Conservation (phyloP, 495 filamentous ascomycete genomes). For the Hypoxylon cercidicola region DNA sequence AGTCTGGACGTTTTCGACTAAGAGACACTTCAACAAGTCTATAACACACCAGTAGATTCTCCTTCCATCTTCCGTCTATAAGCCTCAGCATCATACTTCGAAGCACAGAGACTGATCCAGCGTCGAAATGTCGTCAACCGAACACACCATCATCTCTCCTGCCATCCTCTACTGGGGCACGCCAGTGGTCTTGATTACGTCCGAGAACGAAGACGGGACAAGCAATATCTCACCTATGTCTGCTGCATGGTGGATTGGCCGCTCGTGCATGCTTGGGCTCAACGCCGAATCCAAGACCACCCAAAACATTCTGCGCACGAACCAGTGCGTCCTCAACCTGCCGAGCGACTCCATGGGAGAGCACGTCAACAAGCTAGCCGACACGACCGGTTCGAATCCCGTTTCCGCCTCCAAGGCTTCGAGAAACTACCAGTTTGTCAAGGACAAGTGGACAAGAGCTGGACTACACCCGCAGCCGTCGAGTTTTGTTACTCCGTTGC, state of each 20-base stretch:
- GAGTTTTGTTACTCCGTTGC: conserved; percentile 41
- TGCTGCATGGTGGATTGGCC: conserved; percentile 59
- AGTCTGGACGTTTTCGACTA: conserved; percentile 10
- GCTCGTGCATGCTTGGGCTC: conserved; percentile 58
- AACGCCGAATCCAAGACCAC: conserved; percentile 52
- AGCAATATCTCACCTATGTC: conserved; percentile 58
- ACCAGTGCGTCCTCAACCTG: conserved; percentile 58
- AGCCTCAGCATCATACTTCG: conserved; percentile 4
- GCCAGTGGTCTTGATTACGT: conserved; percentile 55
- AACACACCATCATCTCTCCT: conserved; percentile 53
- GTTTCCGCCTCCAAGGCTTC: conserved; percentile 43
- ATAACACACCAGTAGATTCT: conserved; percentile 1
- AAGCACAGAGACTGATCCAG: neutral
- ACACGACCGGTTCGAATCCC: conserved; percentile 51
- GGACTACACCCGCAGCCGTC: conserved; percentile 49
- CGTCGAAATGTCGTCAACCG: conserved; percentile 28
- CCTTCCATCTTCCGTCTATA: neutral
- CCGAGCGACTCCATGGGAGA: conserved; percentile 51
- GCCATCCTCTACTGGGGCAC: conserved; percentile 62
- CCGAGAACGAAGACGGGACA: conserved; percentile 55
- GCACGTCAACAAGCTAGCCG: conserved; percentile 52
- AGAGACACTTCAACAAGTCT: conserved; percentile 11
- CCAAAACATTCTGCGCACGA: conserved; percentile 55
- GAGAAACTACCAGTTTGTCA: conserved; percentile 49
- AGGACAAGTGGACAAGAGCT: conserved; percentile 55